phyloP scores from a whole-genome alignment of 306 rosid species.

The Rubus idaeus region DNA sequence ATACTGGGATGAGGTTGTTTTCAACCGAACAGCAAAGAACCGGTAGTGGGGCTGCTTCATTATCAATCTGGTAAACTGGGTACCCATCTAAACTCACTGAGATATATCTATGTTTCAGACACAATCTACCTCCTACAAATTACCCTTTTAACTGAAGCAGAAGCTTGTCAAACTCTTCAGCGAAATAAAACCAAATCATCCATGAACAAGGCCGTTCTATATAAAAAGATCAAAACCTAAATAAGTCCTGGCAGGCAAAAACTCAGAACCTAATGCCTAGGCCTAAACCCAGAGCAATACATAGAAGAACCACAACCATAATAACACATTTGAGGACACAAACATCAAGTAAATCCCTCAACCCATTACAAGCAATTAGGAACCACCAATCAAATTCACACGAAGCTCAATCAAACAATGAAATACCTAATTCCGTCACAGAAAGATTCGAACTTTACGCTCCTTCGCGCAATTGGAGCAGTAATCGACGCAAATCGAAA shows the following conservation, averaged over 20 bases:
- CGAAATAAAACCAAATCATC: slow-evolving; percentile 15
- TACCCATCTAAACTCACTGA: slow-evolving; percentile 27
- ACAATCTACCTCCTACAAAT: slow-evolving; percentile 9
- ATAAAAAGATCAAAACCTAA: slow-evolving; percentile 20
- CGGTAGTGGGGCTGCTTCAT: slow-evolving; percentile 27
- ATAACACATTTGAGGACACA: not conserved
- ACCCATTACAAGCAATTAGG: not conserved
- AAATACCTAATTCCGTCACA: slow-evolving; percentile 18
- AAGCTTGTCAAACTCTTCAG: slow-evolving; percentile 13
- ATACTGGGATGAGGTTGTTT: slow-evolving; percentile 66
- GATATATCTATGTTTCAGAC: not conserved
- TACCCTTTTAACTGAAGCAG: not conserved
- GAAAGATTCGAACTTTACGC: slow-evolving; percentile 6
- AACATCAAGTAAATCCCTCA: not conserved
- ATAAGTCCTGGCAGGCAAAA: slow-evolving; percentile 15
- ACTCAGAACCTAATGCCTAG: slow-evolving; percentile 5
- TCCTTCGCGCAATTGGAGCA: slow-evolving; percentile 7
- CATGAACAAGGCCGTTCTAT: slow-evolving; percentile 9
- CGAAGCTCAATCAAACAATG: not conserved
- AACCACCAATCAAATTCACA: not conserved
- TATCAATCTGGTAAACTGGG: slow-evolving; percentile 33
- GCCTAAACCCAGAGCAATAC: not conserved
- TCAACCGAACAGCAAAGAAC: slow-evolving; percentile 42
- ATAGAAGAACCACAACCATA: not conserved
- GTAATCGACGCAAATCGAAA: slow-evolving; percentile 16